phyloP scores from a whole-genome alignment of 441 rosid genomes.

The Pelargonium fulgidum region DNA sequence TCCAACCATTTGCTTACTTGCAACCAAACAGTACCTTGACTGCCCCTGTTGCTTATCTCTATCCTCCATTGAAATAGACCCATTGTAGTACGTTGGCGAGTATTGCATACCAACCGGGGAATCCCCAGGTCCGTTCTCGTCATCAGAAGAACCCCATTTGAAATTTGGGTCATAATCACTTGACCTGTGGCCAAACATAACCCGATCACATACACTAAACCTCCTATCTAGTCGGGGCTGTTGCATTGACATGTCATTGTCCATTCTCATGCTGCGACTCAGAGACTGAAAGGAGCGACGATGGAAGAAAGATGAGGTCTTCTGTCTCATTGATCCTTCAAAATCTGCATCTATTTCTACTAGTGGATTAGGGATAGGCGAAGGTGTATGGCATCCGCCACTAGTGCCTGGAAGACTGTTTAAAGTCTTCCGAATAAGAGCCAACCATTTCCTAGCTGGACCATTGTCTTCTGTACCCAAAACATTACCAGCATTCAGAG shows the following conservation, averaged over 20 bases:
- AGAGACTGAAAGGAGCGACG: slow-evolving; percentile 83
- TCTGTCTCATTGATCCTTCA: slow-evolving; percentile 79
- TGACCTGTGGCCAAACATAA: slow-evolving; percentile 60
- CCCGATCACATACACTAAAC: slow-evolving; percentile 90
- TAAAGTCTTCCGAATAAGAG: slow-evolving; percentile 72
- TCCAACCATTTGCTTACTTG: slow-evolving; percentile 97
- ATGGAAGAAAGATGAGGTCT: slow-evolving; percentile 75
- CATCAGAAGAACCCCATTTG: slow-evolving; percentile 89
- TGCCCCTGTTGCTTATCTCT: slow-evolving; percentile 58
- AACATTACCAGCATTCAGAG: slow-evolving; percentile 90
- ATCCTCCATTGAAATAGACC: slow-evolving; percentile 51
- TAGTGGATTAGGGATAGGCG: slow-evolving; percentile 88
- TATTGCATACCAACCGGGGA: slow-evolving; percentile 72
- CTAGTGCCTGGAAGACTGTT: slow-evolving; percentile 85
- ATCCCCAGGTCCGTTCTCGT: slow-evolving; percentile 75
- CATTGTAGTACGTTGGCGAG: slow-evolving; percentile 61
- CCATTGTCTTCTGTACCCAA: slow-evolving; percentile 97
- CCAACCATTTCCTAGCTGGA: slow-evolving; percentile 92
- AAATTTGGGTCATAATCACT: slow-evolving; percentile 74
- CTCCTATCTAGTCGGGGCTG: slow-evolving; percentile 77
- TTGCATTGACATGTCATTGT: slow-evolving; percentile 55
- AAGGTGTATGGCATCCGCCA: slow-evolving; percentile 62
- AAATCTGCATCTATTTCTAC: slow-evolving; percentile 89
- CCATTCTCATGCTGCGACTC: slow-evolving; percentile 72
- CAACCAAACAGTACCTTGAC: slow-evolving; percentile 82